phyloP scores from a whole-genome alignment of 2,329 filamentous ascomycete genomes.

The Talaromyces sp. region DNA sequence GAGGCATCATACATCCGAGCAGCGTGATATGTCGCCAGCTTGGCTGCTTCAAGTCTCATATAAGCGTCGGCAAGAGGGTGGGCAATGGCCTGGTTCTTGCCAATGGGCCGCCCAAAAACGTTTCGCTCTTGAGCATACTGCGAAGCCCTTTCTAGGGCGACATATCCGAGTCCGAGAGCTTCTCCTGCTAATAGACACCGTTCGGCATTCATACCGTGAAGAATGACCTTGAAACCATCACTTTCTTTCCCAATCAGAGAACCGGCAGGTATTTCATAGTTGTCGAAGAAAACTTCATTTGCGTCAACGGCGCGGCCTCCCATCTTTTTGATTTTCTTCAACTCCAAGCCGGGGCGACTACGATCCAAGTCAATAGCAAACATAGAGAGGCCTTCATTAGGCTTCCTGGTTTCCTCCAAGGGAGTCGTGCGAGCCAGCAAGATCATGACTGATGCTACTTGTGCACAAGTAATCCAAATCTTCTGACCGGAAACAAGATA shows the following conservation, averaged over 20 bases:
- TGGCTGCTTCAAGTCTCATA: constrained; percentile 59
- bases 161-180: constrained; percentile 75
- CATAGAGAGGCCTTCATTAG: constrained; percentile 70
- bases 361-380: constrained; percentile 76
- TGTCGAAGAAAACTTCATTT: constrained; percentile 84
- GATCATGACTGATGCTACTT: constrained; percentile 79
- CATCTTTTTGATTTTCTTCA: constrained; percentile 79
- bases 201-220: constrained; percentile 78
- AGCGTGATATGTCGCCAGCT: constrained; percentile 58
- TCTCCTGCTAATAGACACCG: constrained; percentile 72
- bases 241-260: constrained; percentile 68
- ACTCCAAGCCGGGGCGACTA: constrained; percentile 54
- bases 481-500: constrained; percentile 75
- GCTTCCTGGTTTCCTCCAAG: constrained; percentile 61
- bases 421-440: constrained; percentile 72
- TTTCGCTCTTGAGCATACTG: constrained; percentile 62
- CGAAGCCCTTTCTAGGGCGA: constrained; percentile 58
- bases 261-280: constrained; percentile 62
- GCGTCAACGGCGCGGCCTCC: constrained; percentile 76
- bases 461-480: constrained; percentile 84
- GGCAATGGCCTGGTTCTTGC: constrained; percentile 56
- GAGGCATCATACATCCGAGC: constrained; percentile 54
- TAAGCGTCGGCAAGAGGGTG: constrained; percentile 57
- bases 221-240: constrained; percentile 72
- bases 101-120: constrained; percentile 56